Evolutionary conservation across 179 eudicot genomes (phyloP), one percentile per base, ranked within the genome.

Genomic region (Gypsophila paniculata): DNA sequence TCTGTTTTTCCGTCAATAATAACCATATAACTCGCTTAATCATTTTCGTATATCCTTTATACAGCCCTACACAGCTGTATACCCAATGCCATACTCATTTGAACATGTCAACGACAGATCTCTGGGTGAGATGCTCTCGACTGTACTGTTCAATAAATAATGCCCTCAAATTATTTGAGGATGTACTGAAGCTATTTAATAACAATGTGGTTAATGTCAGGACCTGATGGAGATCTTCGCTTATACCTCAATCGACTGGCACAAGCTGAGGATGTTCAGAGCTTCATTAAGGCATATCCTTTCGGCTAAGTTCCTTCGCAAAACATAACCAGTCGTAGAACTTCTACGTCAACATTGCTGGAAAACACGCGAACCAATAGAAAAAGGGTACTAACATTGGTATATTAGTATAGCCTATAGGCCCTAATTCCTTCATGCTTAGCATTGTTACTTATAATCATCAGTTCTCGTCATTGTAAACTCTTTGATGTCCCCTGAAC

Each of bases 291-390:
- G 81, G 81, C 77, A 76, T 42, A 86, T 76, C 93, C 91, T n/a
- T 89, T 85, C 77, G 96, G 97, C 65, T 93, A 91, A 81, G 62
- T 44, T 71, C 93, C 42, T 86, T 91, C 79, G 81, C 89, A 0
- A 61, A 76, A 21, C 62, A 60, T 53, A 72, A 76, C 74, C 3
- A 10, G 15, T 78, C 73, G 9, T 81, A 86, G 85, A 4, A 39
- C 38, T 83, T 61, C 69, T 85, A 87, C 67, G 65, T 77, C 12
- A 81, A 77, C 75, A 78, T 72, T 68, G 65, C 77, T 76, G 69
- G 71, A 48, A n/a, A 29, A 7, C 5, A 15, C 19, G 67, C 65
- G 3, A 25, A 25, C 51, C 69, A 52, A 22, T 57, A 68, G 46
- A 54, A 73, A 10, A 29, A 13, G 1, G 18, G 15, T 15, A n/a